These are phyloP conservation scores for Ambrosiella cleistominuta DNA, from an alignment of 2,329 filamentous ascomycete species.

Conservation along the genomic window DNA sequence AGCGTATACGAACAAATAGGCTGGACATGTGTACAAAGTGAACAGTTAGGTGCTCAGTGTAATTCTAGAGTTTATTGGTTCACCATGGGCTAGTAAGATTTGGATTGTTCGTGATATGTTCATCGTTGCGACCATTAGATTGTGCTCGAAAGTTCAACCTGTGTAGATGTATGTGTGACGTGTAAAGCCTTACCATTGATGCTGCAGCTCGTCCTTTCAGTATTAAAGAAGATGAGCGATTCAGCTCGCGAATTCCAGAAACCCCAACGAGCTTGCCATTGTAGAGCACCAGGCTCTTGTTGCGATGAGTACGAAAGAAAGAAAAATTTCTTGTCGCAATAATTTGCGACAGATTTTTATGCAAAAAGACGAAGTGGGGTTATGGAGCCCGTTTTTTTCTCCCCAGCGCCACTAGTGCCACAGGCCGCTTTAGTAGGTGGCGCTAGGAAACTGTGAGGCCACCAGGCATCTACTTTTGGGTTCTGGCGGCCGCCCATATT, in stretches of 20 bases:
- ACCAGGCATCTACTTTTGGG: not conserved
- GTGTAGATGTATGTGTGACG: not conserved
- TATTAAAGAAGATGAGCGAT: constrained; percentile 4
- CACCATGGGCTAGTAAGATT: constrained; percentile 43
- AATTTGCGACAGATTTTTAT: constrained; percentile 8
- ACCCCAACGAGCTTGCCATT: constrained; percentile 1
- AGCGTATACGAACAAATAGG: constrained; percentile 11
- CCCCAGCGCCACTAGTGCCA: not conserved
- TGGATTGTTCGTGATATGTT: constrained; percentile 39
- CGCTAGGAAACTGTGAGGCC: constrained; percentile 7
- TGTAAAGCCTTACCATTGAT: constrained; percentile 6
- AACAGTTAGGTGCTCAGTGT: constrained; percentile 31
- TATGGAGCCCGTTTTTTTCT: not conserved
- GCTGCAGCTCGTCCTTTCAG: constrained; percentile 1
- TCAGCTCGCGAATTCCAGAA: not conserved
- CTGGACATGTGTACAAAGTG: not conserved
- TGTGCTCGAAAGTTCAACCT: not conserved
- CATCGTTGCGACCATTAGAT: constrained; percentile 17
- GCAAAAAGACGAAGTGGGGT: constrained; percentile 9
- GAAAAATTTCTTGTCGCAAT: constrained; percentile 12
- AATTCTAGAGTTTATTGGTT: constrained; percentile 33
- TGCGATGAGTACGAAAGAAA: not conserved
- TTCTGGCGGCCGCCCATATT: not conserved
- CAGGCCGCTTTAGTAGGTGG: not conserved
- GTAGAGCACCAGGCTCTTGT: not conserved